These are phyloP conservation scores for Lumnitzera littorea DNA, from an alignment of 345 rosid genomes.

Conservation along the genomic window DNA sequence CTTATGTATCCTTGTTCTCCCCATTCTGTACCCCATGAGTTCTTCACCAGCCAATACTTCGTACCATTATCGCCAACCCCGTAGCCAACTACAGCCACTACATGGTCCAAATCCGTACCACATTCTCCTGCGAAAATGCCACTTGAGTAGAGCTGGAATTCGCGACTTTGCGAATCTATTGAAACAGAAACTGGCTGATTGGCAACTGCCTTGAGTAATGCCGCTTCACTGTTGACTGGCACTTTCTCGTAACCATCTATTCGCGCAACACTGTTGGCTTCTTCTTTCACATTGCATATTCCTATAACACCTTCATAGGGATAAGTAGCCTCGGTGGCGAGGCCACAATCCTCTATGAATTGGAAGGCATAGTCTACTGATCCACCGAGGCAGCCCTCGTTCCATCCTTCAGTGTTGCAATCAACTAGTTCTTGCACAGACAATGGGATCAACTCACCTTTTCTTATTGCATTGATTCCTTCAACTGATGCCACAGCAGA, in stretches of 20 bases:
- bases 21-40: slow-evolving; percentile 29
- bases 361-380: slow-evolving; percentile 30
- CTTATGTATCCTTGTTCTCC: slow-evolving; percentile 27
- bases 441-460: slow-evolving; percentile 36
- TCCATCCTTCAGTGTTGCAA: slow-evolving; percentile 18
- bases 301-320: slow-evolving; percentile 32
- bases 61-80: slow-evolving; percentile 8
- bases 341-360: slow-evolving; percentile 34
- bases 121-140: slow-evolving; percentile 19
- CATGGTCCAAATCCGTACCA: slow-evolving; percentile 24
- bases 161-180: slow-evolving; percentile 20
- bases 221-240: slow-evolving; percentile 22
- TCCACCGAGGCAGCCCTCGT: slow-evolving; percentile 43
- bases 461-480: slow-evolving; percentile 34
- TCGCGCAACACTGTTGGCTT: slow-evolving; percentile 4
- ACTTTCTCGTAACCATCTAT: slow-evolving; percentile 24
- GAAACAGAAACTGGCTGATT: slow-evolving; percentile 23
- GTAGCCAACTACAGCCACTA: slow-evolving; percentile 18
- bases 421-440: slow-evolving; percentile 60
- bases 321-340: slow-evolving; percentile 33
- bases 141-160: slow-evolving; percentile 23
- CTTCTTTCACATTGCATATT: slow-evolving; percentile 17
- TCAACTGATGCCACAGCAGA: slow-evolving; percentile 53
- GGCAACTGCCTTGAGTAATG: slow-evolving; percentile 23
- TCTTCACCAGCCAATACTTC: slow-evolving; percentile 32